Conservation (phyloP, 2,329 filamentous ascomycete genomes). For the Colletotrichum shisoi region DNA sequence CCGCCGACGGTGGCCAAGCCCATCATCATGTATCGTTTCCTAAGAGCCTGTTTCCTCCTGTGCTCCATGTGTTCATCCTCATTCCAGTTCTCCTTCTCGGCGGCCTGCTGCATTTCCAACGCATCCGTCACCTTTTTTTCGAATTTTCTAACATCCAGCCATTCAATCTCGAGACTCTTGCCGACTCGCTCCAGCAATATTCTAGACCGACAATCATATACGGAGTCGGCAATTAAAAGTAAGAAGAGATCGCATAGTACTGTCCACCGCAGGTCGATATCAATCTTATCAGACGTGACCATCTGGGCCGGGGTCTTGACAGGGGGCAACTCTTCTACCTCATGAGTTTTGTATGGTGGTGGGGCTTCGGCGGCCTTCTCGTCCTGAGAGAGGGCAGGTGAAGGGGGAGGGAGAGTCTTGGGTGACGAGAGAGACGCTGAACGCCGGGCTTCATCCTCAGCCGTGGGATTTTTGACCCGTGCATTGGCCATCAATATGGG, state of each 20-base stretch:
- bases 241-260: conserved; percentile 95
- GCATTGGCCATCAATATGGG: conserved; percentile 90
- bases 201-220: conserved; percentile 89
- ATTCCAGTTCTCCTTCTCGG: conserved; percentile 96
- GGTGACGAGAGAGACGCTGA: conserved; percentile 31
- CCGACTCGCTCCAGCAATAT: conserved; percentile 84
- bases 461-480: conserved; percentile 90
- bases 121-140: conserved; percentile 97
- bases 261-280: conserved; percentile 97
- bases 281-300: conserved; percentile 81
- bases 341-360: conserved; percentile 69
- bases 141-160: conserved; percentile 94
- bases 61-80: conserved; percentile 93
- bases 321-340: conserved; percentile 75
- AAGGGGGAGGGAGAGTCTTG: conserved; percentile 39
- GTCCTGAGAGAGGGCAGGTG: conserved; percentile 46
- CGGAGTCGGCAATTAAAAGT: conserved; percentile 92
- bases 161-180: conserved; percentile 78
- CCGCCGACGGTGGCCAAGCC: conserved; percentile 95
- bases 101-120: conserved; percentile 94
- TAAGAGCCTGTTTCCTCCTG: conserved; percentile 81
- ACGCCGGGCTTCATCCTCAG: conserved; percentile 51
- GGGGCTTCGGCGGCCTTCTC: conserved; percentile 62
- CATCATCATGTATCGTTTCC: conserved; percentile 90
- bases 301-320: conserved; percentile 85